These are phyloP conservation scores for Arabidopsis arenosa DNA, from an alignment of 345 rosid species.

Conservation along the genomic window DNA sequence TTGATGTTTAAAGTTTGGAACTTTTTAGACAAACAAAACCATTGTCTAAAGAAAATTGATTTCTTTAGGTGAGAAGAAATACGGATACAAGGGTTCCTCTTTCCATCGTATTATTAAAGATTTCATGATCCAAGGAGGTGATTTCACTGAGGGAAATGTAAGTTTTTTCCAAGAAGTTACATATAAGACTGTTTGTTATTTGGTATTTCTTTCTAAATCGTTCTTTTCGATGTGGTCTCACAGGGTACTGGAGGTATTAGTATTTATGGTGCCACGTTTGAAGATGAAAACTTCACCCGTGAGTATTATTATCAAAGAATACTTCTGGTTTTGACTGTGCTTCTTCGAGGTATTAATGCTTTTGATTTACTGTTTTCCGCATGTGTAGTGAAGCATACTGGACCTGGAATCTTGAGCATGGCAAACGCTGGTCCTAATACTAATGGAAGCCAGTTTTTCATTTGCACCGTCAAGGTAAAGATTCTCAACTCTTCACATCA, in stretches of 20 bases:
- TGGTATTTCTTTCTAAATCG: constrained; percentile 3
- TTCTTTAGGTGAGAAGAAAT: constrained; percentile 82
- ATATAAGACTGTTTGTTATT: neutral
- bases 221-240: constrained; percentile 32
- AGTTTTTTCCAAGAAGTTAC: constrained; percentile 1
- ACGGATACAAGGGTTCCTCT: constrained; percentile 82
- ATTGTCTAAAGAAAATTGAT: neutral
- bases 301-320: constrained; percentile 38
- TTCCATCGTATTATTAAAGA: constrained; percentile 92
- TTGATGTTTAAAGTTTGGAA: neutral
- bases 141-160: constrained; percentile 84
- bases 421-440: constrained; percentile 96
- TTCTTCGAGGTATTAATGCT: constrained; percentile 3
- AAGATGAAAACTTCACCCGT: constrained; percentile 82
- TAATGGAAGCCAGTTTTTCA: constrained; percentile 94
- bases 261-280: constrained; percentile 78
- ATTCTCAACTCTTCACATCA: constrained; percentile 5
- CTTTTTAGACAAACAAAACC: neutral
- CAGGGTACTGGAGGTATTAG: constrained; percentile 96
- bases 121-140: constrained; percentile 98
- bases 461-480: constrained; percentile 81
- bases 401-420: constrained; percentile 92
- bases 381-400: constrained; percentile 82
- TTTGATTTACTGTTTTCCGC: neutral
- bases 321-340: neutral